phyloP scores from a whole-genome alignment of 2,329 filamentous ascomycete genomes.

The Juglanconis oblonga region DNA sequence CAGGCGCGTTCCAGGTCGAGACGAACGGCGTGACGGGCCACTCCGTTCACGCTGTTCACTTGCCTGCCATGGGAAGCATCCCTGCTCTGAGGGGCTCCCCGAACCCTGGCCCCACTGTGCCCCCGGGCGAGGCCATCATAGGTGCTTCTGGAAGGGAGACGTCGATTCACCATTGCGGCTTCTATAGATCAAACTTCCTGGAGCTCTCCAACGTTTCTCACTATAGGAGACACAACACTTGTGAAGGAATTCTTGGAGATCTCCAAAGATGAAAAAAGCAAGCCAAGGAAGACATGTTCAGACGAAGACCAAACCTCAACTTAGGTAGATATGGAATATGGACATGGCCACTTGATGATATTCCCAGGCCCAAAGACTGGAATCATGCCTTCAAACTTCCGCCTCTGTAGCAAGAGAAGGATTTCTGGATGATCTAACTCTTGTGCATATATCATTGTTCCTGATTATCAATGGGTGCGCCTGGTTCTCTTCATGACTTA shows the following conservation, averaged over 20 bases:
- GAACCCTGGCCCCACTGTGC: not conserved
- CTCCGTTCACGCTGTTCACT: not conserved
- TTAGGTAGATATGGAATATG: too few species aligned
- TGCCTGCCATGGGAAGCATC: not conserved
- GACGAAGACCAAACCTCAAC: too few species aligned
- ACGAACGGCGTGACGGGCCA: not conserved
- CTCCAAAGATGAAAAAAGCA: too few species aligned
- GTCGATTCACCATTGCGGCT: not conserved
- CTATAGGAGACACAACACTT: too few species aligned
- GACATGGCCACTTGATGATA: too few species aligned
- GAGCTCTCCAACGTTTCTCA: too few species aligned
- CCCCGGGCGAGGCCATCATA: not conserved
- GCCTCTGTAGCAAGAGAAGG: too few species aligned
- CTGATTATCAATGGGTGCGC: not conserved
- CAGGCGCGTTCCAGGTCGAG: conserved; percentile 6
- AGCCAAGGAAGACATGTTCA: too few species aligned
- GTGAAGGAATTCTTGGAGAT: too few species aligned
- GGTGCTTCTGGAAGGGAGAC: not conserved
- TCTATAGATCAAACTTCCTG: not conserved
- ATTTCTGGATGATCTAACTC: not conserved
- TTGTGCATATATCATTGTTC: not conserved
- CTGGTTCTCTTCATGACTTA: too few species aligned
- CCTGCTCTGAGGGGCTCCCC: not conserved
- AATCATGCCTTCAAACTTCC: not conserved
- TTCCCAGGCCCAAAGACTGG: too few species aligned